A percentile compares a stretch with the other conserved stretches of the same genome.
These are phyloP conservation scores for Flaveria robusta DNA, from an alignment of 129 eudicot species.

Conservation along the genomic window DNA sequence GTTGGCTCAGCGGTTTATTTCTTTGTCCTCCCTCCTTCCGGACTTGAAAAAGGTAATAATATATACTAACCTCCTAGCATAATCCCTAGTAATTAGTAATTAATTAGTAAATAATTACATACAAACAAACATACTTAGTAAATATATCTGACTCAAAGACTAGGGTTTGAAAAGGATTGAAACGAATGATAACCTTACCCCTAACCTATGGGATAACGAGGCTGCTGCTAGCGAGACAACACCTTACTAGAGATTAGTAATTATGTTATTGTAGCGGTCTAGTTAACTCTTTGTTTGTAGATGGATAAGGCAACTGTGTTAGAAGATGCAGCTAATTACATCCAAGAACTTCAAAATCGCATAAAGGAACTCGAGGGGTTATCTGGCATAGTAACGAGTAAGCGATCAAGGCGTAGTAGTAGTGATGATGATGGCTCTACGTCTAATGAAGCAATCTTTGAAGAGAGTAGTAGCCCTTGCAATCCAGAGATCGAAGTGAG, in stretches of 20 bases:
- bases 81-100: background rate
- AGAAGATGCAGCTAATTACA: slow-evolving; percentile 48
- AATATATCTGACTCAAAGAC: too few relatives aligned
- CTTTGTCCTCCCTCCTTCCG: slow-evolving; percentile 64
- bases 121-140: too few relatives aligned
- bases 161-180: too few relatives aligned
- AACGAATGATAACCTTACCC: too few relatives aligned
- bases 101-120: background rate
- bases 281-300: slow-evolving; percentile 25
- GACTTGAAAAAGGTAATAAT: slow-evolving; percentile 50
- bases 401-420: slow-evolving; percentile 34
- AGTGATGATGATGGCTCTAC: slow-evolving; percentile 42
- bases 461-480: slow-evolving; percentile 19
- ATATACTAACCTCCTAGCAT: background rate
- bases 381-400: slow-evolving; percentile 24
- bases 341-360: slow-evolving; percentile 47
- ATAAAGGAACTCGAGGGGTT: slow-evolving; percentile 45
- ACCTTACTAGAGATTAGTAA: too few relatives aligned
- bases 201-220: too few relatives aligned
- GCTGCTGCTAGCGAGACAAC: too few relatives aligned
- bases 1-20: slow-evolving; percentile 51
- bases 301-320: slow-evolving; percentile 60
- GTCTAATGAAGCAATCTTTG: slow-evolving; percentile 35
- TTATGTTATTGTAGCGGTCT: background rate
- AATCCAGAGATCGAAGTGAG: slow-evolving; percentile 48